These are phyloP conservation scores for Blastocrithidia nonstop DNA, from an alignment of 208 protist species.

Conservation along the genomic window DNA sequence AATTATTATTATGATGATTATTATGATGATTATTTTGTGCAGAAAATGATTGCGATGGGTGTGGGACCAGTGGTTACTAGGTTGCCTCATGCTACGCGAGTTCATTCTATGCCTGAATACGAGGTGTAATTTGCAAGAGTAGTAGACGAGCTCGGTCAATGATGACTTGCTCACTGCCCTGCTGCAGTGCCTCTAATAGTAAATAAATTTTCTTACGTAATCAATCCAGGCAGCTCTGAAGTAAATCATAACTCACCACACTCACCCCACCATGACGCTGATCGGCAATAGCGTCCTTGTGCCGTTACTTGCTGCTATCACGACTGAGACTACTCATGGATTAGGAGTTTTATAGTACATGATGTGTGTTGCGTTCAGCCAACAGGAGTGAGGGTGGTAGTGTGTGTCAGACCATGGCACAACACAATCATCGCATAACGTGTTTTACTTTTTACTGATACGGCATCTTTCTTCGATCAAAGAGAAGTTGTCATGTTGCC, in stretches of 20 bases:
- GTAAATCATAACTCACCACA: too few relatives aligned
- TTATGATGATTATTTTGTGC: too few relatives aligned
- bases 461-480: constrained; percentile 13
- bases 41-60: too few relatives aligned
- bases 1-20: too few relatives aligned
- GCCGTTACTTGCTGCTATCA: too few relatives aligned
- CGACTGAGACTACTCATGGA: too few relatives aligned
- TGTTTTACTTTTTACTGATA: constrained; percentile 14
- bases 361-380: constrained; percentile 15
- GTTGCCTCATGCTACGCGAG: constrained; percentile 52
- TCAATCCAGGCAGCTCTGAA: too few relatives aligned
- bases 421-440: constrained; percentile 21
- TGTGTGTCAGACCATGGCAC: constrained; percentile 27
- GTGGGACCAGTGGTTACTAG: constrained; percentile 33
- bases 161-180: constrained; percentile 38
- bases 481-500: constrained; percentile 9
- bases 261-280: too few relatives aligned
- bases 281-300: too few relatives aligned
- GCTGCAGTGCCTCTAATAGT: constrained; percentile 71
- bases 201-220: constrained; percentile 54
- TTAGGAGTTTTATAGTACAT: too few relatives aligned
- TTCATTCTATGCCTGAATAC: constrained; percentile 22
- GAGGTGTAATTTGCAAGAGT: constrained; percentile 46
- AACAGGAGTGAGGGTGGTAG: constrained; percentile 8
- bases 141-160: constrained; percentile 55